Evolutionary conservation across 163 green algal genomes (phyloP), one percentile per base, ranked within the genome.

Genomic region (Dunaliella salina): DNA sequence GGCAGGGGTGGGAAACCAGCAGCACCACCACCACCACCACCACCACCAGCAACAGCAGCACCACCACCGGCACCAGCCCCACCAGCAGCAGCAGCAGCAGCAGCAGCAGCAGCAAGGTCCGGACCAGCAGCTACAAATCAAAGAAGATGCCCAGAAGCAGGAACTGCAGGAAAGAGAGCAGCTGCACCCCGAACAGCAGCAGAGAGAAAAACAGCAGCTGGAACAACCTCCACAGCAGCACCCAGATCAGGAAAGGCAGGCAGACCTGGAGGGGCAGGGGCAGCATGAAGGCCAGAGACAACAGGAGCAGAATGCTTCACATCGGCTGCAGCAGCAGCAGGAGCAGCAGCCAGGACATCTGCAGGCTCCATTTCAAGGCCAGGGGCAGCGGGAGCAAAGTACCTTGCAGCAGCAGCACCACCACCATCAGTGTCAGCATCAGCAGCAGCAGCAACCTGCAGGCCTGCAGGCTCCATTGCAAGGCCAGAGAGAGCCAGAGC

Each of bases 271-370:
- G 75, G 75, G 15, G 29, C 75, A 81, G 75, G 1, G 45, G 75
- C 30, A 81, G 75, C 26, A 34, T 5, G 4, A 81, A 25, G 75
- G 75, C 8, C 33, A 63, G 33, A 4, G 32, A 63, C 13, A 83
- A 4, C 33, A 83, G 20, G 35, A 33, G 33, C 32, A 83, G 80
- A 45, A 40, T 45, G 22, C 22, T 13, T 72, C 18, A 40, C 33
- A 84, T 12, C 18, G 33, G 35, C 40, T 71, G 80, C 80, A 67
- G 80, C 80, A 33, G 80, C 46, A 78, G 33, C 33, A 83, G 34
- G 11, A 12, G 80, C 80, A 69, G 33, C 80, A 67, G 80, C 35
- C 8, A 40, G 34, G 1, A 24, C 17, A 17, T 33, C 34, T 30
- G 50, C 17, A 33, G 22, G 30, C 11, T n/a, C n/a, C n/a, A n/a